Evolutionary conservation across 75 land plant species (phyloP).

Genomic region (Selaginella moellendorffii): DNA sequence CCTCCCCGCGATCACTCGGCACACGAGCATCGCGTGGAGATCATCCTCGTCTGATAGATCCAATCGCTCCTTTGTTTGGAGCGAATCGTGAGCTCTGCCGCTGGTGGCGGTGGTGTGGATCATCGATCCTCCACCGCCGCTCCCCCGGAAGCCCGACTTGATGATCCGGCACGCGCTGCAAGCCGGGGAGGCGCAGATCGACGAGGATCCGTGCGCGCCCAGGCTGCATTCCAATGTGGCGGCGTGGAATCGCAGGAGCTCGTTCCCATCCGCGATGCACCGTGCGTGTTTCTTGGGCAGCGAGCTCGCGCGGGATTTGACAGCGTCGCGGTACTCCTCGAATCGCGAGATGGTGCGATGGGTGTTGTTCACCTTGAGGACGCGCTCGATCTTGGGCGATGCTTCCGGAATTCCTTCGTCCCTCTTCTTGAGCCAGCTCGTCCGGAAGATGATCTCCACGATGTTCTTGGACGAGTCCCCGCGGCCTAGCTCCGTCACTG

Average conservation of each 20-base stretch:
- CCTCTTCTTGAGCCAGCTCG: slow-evolving; percentile 63
- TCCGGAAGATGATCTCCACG: slow-evolving; percentile 77
- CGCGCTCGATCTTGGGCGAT: slow-evolving; percentile 41
- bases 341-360: slow-evolving; percentile 55
- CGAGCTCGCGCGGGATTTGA: slow-evolving; percentile 57
- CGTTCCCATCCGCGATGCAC: slow-evolving; percentile 81
- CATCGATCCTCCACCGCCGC: slow-evolving; percentile 25
- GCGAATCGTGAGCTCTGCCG: slow-evolving; percentile 41
- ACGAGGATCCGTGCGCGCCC: slow-evolving; percentile 48
- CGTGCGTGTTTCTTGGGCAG: slow-evolving; percentile 76
- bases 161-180: slow-evolving; percentile 60
- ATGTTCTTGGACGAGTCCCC: slow-evolving; percentile 88
- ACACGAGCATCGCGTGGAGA: slow-evolving; percentile 60
- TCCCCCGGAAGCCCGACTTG: slow-evolving; percentile 45
- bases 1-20: slow-evolving; percentile 80
- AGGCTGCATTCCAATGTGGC: slow-evolving; percentile 53
- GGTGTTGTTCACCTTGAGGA: slow-evolving; percentile 71
- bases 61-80: neutral
- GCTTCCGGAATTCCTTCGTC: slow-evolving; percentile 22
- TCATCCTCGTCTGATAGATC: slow-evolving; percentile 16
- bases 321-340: slow-evolving; percentile 66
- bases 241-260: slow-evolving; percentile 62
- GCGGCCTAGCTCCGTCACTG: slow-evolving; percentile 70
- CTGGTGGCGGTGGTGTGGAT: slow-evolving; percentile 73
- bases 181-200: slow-evolving; percentile 38